phyloP scores from a whole-genome alignment of 2,329 filamentous ascomycete species.

The Sporothrix mexicana region DNA sequence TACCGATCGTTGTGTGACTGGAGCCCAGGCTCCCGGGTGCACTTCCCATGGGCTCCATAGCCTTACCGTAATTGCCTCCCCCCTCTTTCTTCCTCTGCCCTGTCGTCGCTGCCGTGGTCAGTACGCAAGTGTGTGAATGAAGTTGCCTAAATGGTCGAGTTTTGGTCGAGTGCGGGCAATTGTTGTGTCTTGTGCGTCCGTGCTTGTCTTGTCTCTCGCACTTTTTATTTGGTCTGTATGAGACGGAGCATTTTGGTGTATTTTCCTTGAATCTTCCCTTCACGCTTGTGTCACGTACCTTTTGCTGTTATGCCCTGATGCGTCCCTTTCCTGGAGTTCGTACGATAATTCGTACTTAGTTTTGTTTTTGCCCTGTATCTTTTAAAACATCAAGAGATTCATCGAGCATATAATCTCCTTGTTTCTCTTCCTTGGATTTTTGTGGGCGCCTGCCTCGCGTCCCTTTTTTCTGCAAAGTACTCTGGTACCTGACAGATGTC shows the following conservation, averaged over 20 bases:
- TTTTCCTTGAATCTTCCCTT: background rate
- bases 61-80: constrained; percentile 28
- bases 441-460: background rate
- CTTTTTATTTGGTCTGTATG: background rate
- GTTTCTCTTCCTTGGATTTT: background rate
- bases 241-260: background rate
- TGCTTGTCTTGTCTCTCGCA: background rate
- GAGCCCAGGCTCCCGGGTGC: background rate
- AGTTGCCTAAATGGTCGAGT: background rate
- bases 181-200: background rate
- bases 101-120: constrained; percentile 16
- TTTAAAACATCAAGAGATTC: background rate
- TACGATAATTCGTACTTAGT: background rate
- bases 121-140: constrained; percentile 11
- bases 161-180: background rate
- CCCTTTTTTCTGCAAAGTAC: constrained; percentile 24
- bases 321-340: background rate
- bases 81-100: background rate
- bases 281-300: background rate
- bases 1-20: constrained; percentile 19
- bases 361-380: constrained; percentile 8
- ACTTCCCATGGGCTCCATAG: background rate
- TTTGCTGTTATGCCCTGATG: background rate
- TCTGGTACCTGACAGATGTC: constrained; percentile 25
- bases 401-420: background rate